phyloP scores from a whole-genome alignment of 1,284 basidiomycete species.

The Melanopsichium pennsylvanicum region DNA sequence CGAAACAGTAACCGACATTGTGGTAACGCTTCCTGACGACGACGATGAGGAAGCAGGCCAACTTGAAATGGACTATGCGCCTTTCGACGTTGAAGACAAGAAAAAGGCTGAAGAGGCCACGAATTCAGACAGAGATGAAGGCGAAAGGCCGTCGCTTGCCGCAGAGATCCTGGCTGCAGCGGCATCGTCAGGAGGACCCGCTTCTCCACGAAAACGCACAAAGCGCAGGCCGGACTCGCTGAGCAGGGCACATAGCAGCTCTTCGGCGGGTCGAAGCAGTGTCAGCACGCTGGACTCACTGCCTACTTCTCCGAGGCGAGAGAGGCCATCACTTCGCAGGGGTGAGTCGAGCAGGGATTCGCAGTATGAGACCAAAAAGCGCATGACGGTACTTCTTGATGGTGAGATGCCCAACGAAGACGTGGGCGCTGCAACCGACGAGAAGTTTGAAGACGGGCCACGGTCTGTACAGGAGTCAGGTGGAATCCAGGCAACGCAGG shows the following conservation, averaged over 20 bases:
- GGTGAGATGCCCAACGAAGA: slow-evolving; percentile 54
- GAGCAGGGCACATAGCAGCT: slow-evolving; percentile 24
- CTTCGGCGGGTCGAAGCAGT: slow-evolving; percentile 18
- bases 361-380: slow-evolving; percentile 21
- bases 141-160: slow-evolving; percentile 12
- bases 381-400: slow-evolving; percentile 55
- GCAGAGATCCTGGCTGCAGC: slow-evolving; percentile 36
- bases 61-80: slow-evolving; percentile 45
- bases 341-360: slow-evolving; percentile 24
- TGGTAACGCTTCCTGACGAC: slow-evolving; percentile 20
- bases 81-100: background rate
- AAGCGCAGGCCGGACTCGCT: slow-evolving; percentile 17
- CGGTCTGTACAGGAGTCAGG: too few relatives aligned
- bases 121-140: background rate
- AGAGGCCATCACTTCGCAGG: slow-evolving; percentile 17
- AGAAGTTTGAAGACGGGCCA: too few relatives aligned
- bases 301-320: slow-evolving; percentile 27
- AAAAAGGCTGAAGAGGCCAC: background rate
- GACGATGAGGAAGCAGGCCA: slow-evolving; percentile 42
- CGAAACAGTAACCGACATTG: background rate
- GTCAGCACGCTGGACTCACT: slow-evolving; percentile 21
- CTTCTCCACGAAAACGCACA: slow-evolving; percentile 18
- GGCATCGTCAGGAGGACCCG: slow-evolving; percentile 6
- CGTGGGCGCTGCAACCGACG: too few relatives aligned
- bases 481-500: background rate